These are phyloP conservation scores for Penicillium sclerotiorum DNA, from an alignment of 2,329 filamentous ascomycete species.

Conservation along the genomic window DNA sequence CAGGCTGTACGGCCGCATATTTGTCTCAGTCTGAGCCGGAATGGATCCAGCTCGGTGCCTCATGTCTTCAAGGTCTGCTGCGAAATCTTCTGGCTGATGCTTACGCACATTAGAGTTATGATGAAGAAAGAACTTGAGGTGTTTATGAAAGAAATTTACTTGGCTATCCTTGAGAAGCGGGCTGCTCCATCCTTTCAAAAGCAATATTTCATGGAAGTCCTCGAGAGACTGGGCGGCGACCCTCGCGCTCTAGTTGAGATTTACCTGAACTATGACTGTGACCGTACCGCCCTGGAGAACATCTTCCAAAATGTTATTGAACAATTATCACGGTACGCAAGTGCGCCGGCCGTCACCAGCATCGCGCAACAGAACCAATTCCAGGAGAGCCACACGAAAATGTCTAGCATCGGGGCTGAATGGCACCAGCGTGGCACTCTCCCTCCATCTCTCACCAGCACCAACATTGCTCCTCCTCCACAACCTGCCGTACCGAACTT, in stretches of 20 bases:
- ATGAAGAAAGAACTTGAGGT: constrained; percentile 99
- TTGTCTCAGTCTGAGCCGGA: constrained; percentile 90
- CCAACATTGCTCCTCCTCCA: constrained; percentile 64
- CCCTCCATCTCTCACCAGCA: constrained; percentile 81
- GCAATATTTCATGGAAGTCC: constrained; percentile 82
- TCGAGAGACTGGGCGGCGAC: constrained; percentile 82
- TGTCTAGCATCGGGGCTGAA: constrained; percentile 64
- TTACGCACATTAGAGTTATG: constrained; percentile 88
- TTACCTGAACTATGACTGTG: constrained; percentile 98
- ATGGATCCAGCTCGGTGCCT: constrained; percentile 90
- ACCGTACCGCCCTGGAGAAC: constrained; percentile 87
- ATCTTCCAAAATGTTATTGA: constrained; percentile 95
- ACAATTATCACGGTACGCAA: constrained; percentile 85
- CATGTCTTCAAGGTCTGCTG: constrained; percentile 93
- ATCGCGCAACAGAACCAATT: constrained; percentile 81
- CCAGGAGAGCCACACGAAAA: constrained; percentile 72
- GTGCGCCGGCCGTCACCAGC: constrained; percentile 73
- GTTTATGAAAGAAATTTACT: constrained; percentile 95
- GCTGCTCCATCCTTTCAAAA: constrained; percentile 89
- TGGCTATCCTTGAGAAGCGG: constrained; percentile 85
- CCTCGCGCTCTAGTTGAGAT: constrained; percentile 88
- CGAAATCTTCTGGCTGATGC: constrained; percentile 97
- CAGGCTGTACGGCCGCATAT: constrained; percentile 97
- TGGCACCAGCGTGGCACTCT: constrained; percentile 87
- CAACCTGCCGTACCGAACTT: constrained; percentile 61